Conservation (phyloP, 176 grass and related monocot species). For the Zea mays region DNA sequence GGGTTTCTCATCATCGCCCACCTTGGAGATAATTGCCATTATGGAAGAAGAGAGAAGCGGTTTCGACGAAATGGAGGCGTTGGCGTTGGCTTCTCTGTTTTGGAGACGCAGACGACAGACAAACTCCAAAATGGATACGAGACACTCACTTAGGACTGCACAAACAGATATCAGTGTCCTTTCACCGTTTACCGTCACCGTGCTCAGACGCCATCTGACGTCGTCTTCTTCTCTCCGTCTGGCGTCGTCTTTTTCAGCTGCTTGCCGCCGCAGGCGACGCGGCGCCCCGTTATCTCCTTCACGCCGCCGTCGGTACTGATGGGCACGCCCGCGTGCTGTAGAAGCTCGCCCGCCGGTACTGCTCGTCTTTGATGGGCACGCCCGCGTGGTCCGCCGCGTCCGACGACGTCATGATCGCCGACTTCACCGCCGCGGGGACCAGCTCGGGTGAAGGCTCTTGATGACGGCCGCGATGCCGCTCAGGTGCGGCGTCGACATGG, state of each 20-base stretch:
- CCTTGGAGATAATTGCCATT: too few species aligned
- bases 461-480: slow-evolving; percentile 65
- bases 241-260: slow-evolving; percentile 8
- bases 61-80: too few species aligned
- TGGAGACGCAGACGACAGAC: too few species aligned
- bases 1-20: too few species aligned
- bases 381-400: slow-evolving; percentile 35
- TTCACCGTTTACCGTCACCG: too few species aligned
- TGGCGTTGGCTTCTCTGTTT: too few species aligned
- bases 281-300: slow-evolving; percentile 34
- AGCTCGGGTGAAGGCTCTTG: slow-evolving; percentile 63
- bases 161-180: too few species aligned
- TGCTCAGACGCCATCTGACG: too few species aligned
- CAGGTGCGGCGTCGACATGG: slow-evolving; percentile 77
- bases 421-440: slow-evolving; percentile 68
- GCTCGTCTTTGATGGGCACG: slow-evolving; percentile 59
- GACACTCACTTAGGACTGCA: too few species aligned
- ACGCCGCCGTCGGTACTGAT: slow-evolving; percentile 43
- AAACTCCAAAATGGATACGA: too few species aligned
- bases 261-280: slow-evolving; percentile 24
- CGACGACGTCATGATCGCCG: slow-evolving; percentile 70
- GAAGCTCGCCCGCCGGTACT: slow-evolving; percentile 52
- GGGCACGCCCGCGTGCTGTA: slow-evolving; percentile 36
- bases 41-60: too few species aligned
- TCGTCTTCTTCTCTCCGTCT: too few species aligned